Evolutionary conservation across 352 stramenopile species (phyloP), one percentile per base, ranked within the genome.

Genomic region (Globisporangium apiculatum): DNA sequence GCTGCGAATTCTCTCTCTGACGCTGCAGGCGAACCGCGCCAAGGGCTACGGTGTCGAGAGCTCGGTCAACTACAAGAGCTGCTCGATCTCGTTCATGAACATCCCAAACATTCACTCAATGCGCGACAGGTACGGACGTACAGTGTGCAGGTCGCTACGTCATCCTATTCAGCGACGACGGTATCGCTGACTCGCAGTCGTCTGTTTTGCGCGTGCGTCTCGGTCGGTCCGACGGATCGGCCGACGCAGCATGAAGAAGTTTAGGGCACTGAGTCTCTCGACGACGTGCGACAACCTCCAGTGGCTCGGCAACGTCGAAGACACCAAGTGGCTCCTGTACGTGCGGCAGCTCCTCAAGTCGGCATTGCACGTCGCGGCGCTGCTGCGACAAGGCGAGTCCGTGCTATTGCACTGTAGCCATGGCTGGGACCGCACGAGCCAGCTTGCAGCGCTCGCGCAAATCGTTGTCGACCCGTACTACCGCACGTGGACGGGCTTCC

Each of bases 91-190:
- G 36, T 99, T 99, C 79, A 98, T 98, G 85, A 97, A 98, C 59
- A 98, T 99, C 65, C 90, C 88, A 11, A 99, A 99, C 67, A 99
- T 99, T 60, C 96, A 99, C 71, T 94, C 89, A 12, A 98, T 99
- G 76, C 91, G 97, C 42, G 93, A 99, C 68, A 93, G 86, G 52
- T 95, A 87, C 56, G 72, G 71, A 69, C 79, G n/a, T 50, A 9
- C 60, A 24, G 5, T 38, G 35, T 12, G 3, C 42, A 41, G 8
- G 35, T 48, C 11, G 24, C 24, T 31, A 31, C 24, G 24, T 31
- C 18, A 38, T 49, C 43, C 8, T 12, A 7, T 51, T 8, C 6
- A 55, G n/a, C 1, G 24, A 7, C 51, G 47, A 24, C 24, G 14
- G 14, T 12, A 4, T 18, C 18, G 17, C 17, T 54, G 0, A 38